Evolutionary conservation across 768 basidiomycete genomes (phyloP).

Genomic region (Russula griseocarnosa): DNA sequence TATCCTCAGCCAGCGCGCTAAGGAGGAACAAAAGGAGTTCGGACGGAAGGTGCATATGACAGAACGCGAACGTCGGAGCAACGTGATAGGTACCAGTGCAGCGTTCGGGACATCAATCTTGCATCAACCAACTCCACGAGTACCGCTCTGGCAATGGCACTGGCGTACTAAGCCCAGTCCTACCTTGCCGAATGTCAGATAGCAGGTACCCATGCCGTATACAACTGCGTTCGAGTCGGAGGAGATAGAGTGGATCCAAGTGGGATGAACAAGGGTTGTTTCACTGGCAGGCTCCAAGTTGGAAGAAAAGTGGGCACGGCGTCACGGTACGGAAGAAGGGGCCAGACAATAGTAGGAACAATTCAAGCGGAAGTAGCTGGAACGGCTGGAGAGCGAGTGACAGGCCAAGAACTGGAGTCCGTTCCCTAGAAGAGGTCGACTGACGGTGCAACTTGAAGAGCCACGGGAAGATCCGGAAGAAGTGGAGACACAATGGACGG

Average conservation of each 20-base stretch:
- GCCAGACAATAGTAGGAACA: constrained; percentile 62
- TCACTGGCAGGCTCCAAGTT: neutral
- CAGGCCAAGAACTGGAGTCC: constrained; percentile 39
- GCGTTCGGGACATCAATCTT: constrained; percentile 21
- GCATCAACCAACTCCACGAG: constrained; percentile 23
- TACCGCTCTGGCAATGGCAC: too few relatives aligned
- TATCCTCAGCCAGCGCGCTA: constrained; percentile 32
- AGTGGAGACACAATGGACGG: constrained; percentile 48
- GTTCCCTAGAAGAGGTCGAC: constrained; percentile 52
- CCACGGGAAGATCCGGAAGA: constrained; percentile 60
- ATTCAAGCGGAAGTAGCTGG: constrained; percentile 60
- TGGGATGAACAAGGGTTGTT: too few relatives aligned
- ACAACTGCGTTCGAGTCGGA: too few relatives aligned
- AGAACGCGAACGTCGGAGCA: constrained; percentile 32
- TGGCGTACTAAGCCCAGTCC: constrained; percentile 4
- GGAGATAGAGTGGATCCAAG: too few relatives aligned
- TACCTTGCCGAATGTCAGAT: too few relatives aligned
- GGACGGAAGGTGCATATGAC: constrained; percentile 20
- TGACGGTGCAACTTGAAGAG: constrained; percentile 53
- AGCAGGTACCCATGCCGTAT: too few relatives aligned
- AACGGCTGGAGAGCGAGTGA: constrained; percentile 48
- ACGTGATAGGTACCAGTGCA: constrained; percentile 29
- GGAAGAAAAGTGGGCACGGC: constrained; percentile 54
- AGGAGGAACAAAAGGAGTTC: constrained; percentile 30
- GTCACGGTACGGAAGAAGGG: constrained; percentile 61